phyloP scores from a whole-genome alignment of 2,329 filamentous ascomycete genomes.

The Fusarium concolor region DNA sequence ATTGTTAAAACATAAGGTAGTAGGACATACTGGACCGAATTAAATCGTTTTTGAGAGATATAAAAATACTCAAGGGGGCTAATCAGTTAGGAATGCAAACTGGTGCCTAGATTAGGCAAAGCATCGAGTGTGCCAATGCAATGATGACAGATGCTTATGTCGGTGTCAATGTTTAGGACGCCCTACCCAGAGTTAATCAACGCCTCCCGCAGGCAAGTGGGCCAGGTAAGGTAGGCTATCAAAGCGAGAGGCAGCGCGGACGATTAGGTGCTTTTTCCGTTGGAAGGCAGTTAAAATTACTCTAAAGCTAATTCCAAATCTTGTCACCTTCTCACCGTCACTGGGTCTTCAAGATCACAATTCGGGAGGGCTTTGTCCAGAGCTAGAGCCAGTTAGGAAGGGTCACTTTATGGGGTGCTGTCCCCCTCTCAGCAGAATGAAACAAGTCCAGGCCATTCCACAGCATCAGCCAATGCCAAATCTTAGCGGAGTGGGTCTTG shows the following conservation, averaged over 20 bases:
- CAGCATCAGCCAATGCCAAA: conserved; percentile 11
- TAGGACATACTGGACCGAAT: no score
- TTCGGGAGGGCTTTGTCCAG: background rate
- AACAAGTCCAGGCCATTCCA: conserved; percentile 20
- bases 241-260: no score
- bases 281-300: rapidly evolving
- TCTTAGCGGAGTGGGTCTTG: conserved; percentile 14
- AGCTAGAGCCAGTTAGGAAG: conserved; percentile 14
- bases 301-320: rapidly evolving
- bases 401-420: background rate
- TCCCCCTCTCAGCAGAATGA: conserved; percentile 10
- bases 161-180: background rate
- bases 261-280: rapidly evolving
- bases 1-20: background rate
- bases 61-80: background rate
- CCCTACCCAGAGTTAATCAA: background rate
- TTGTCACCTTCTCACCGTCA: background rate
- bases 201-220: background rate
- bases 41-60: no score
- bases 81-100: no score
- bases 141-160: background rate
- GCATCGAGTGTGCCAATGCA: background rate
- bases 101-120: no score
- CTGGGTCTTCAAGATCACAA: no score
- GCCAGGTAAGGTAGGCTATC: background rate